Percentiles rank a stretch among this genome's conserved stretches.
Evolutionary conservation across 2,329 filamentous ascomycete genomes (phyloP).

Genomic region (Dactylellina drechsleri): DNA sequence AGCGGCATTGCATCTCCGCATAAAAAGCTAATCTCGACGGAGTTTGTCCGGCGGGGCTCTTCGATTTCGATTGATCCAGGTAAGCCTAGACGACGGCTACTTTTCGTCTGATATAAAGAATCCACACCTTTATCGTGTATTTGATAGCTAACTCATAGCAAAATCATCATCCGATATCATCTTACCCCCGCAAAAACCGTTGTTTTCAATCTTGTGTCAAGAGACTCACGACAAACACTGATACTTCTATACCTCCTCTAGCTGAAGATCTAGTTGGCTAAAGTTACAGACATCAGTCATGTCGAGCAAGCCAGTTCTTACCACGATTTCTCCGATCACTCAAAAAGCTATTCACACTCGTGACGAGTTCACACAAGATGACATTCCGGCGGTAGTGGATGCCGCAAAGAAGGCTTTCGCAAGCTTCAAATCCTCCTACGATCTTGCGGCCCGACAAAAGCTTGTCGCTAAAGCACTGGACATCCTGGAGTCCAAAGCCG

Average conservation of each 20-base stretch:
- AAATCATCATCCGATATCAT: no score
- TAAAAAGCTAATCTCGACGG: slow-evolving; percentile 17
- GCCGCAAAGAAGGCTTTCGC: slow-evolving; percentile 79
- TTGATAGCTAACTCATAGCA: not conserved
- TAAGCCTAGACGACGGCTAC: slow-evolving; percentile 41
- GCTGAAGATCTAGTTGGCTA: not conserved
- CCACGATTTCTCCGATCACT: slow-evolving; percentile 88
- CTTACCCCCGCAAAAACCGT: no score
- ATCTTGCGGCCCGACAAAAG: slow-evolving; percentile 77
- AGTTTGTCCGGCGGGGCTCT: slow-evolving; percentile 36
- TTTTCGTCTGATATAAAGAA: slow-evolving; percentile 29
- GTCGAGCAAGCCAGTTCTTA: slow-evolving; percentile 64
- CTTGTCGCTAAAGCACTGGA: slow-evolving; percentile 84
- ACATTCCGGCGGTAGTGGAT: slow-evolving; percentile 77
- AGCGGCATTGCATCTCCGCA: not conserved
- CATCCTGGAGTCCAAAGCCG: slow-evolving; percentile 74
- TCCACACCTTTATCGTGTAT: not conserved
- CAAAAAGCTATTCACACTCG: slow-evolving; percentile 85
- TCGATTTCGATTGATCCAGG: not conserved
- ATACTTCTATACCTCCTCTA: not conserved
- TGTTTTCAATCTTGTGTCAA: no score
- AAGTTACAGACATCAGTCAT: slow-evolving; percentile 14
- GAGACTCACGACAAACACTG: no score
- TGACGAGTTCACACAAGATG: slow-evolving; percentile 75
- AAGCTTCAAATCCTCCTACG: slow-evolving; percentile 75